Evolutionary conservation across 140 eudicot genomes (phyloP), one percentile per base, ranked within the genome.

Genomic region (Senecio squalidus): DNA sequence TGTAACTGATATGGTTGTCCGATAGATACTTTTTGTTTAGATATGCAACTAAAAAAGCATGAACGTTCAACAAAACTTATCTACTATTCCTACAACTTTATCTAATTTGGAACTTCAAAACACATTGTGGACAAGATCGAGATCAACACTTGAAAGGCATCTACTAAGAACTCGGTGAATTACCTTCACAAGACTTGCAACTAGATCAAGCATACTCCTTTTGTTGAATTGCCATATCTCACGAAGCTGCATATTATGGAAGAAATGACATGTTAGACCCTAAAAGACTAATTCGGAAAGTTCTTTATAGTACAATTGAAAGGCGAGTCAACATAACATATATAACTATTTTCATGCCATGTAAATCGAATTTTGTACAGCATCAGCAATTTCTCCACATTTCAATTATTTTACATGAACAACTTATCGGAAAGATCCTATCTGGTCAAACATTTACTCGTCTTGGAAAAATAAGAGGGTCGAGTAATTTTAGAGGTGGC

Each of bases 101-200:
- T 27, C 52, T 41, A 20, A 29, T 16, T 13, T 44, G 56, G 56
- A 45, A 14, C 22, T 10, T 15, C 9, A 27, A 38, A 24, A 10
- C 10, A 43, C 10, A 28, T 43, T 9, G 14, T 26, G 41, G 44
- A 36, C 22, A 18, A 39, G 27, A 40, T 27, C 24, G 43, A 60
- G 40, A 60, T 5, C 21, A 39, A 15, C 30, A 56, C 10, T 54
- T 33, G 57, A 29, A 60, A 66, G 34, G 38, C 16, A 64, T n/a
- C 28, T 43, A 55, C 58, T 30, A 54, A n/a, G 17, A 20, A 27
- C 7, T 16, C 6, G 2, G 27, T 0, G 3, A 52, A 40, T 38
- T 83, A 90, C 97, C 97, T 90, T 86, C 58, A 67, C 95, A 68
- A 86, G 62, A 60, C 90, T 76, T 27, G 97, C 95, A 66, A 90